phyloP scores from a whole-genome alignment of 345 rosid genomes.

The Hevea brasiliensis region DNA sequence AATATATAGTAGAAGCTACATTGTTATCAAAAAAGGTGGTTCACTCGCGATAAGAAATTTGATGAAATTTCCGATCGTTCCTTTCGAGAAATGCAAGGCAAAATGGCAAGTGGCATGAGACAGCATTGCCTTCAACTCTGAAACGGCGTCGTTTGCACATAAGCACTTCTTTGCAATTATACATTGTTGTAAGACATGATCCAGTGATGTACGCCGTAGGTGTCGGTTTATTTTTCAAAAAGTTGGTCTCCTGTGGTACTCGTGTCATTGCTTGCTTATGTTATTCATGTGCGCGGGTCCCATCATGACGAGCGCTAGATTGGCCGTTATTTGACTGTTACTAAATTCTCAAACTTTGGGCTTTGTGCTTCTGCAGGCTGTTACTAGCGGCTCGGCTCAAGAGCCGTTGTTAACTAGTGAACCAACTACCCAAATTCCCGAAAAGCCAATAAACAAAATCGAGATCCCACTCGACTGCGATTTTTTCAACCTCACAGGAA shows the following conservation, averaged over 20 bases:
- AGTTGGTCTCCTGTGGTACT: background rate
- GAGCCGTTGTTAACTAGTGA: background rate
- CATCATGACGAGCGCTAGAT: background rate
- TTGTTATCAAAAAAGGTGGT: too few relatives aligned
- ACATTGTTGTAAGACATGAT: too few relatives aligned
- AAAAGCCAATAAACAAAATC: constrained; percentile 23
- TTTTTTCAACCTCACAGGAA: constrained; percentile 24
- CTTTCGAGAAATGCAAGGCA: too few relatives aligned
- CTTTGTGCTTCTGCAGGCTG: constrained; percentile 22
- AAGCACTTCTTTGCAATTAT: too few relatives aligned
- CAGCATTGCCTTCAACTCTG: too few relatives aligned
- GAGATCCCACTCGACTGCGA: constrained; percentile 54
- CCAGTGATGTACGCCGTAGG: too few relatives aligned
- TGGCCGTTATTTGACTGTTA: background rate
- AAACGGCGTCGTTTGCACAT: too few relatives aligned
- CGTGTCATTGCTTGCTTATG: background rate
- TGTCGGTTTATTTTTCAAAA: constrained; percentile 15
- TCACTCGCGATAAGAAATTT: too few relatives aligned
- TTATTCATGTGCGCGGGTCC: background rate
- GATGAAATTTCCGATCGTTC: too few relatives aligned
- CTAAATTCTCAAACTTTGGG: background rate
- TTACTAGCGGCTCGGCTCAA: constrained; percentile 9
- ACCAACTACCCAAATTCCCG: constrained; percentile 5
- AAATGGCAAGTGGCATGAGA: too few relatives aligned
- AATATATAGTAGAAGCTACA: too few relatives aligned